A percentile compares a stretch with the other conserved stretches of the same genome.
Evolutionary conservation across 768 basidiomycete genomes (phyloP).

Genomic region (Favolaschia claudopus): DNA sequence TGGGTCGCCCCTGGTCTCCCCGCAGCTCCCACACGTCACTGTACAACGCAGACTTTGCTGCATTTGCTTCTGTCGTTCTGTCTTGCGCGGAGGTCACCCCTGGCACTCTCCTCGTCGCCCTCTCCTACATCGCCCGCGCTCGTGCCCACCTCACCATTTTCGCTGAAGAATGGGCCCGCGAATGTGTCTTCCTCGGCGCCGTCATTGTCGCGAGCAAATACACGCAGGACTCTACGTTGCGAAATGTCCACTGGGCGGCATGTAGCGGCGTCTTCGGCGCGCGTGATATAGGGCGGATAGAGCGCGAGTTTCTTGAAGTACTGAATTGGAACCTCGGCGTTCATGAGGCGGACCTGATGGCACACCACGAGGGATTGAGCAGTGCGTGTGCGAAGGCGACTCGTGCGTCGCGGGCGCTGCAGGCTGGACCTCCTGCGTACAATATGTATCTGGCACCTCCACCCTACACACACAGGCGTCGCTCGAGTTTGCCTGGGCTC

Average conservation of each 20-base stretch:
- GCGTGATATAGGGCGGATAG: conserved; percentile 57
- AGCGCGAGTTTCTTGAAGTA: conserved; percentile 60
- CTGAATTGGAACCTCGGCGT: conserved; percentile 54
- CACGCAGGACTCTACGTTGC: neutral
- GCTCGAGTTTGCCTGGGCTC: no score
- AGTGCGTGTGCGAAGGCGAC: no score
- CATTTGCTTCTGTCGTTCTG: neutral
- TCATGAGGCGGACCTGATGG: no score
- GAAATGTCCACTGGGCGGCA: conserved; percentile 64
- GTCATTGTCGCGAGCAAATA: conserved; percentile 65
- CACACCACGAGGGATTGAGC: no score
- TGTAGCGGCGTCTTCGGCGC: conserved; percentile 59
- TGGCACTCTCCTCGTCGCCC: conserved; percentile 53
- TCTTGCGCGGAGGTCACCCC: conserved; percentile 55
- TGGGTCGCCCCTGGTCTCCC: no score
- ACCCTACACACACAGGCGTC: no score
- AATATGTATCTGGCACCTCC: no score
- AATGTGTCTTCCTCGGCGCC: conserved; percentile 71
- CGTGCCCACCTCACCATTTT: conserved; percentile 45
- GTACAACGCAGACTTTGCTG: no score
- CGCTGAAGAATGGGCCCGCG: conserved; percentile 64
- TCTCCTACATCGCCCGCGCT: conserved; percentile 60
- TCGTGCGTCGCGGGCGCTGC: no score
- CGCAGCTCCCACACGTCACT: no score
- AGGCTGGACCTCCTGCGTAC: no score